Base-by-base conservation (phyloP, 306 rosid genomes). In the Quercus wislizeni region DNA sequence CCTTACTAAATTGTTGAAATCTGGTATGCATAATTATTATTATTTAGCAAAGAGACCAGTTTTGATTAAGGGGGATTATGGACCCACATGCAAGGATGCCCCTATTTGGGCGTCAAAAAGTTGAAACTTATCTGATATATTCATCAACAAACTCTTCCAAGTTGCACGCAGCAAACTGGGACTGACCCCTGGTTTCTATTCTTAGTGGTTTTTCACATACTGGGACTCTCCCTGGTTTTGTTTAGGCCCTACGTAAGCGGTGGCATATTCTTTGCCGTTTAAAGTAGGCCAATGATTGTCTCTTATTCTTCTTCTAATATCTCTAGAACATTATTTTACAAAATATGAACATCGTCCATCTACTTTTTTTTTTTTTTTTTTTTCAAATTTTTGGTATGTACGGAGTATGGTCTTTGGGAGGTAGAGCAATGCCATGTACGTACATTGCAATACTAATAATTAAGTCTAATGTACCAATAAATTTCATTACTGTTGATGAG, bases 201-300 rank as follows among this genome's bases (percentile, higher is more conserved):
- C 64, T 15, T 12, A 28, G 81, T 80, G 87, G 87, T 86, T 80
- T 86, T 57, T 70, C 46, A 5, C 20, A 10, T 38, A 52, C 68
- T 56, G 28, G 74, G 74, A 65, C 68, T 76, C 65, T 46, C 55
- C 69, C 77, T 80, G 83, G 85, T 83, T 86, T 83, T 65, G 72
- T 27, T 75, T 74, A 59, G 52, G 89, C 86, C 86, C 86, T 41
- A 41, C 2, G 46, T 41, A 41, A 76, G 79, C 59, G 84, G 65
- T 82, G 80, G 5, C 46, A 41, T 41, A 41, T 41, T 41, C 11
- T 41, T 41, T 41, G 46, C 11, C 46, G 46, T 41, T 41, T 41
- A 41, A 41, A 41, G 46, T 41, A 41, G 46, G 11, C 11, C 11
- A 41, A 41, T 7, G 46, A 41, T 41, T 41, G 46, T 7, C 46